A percentile compares a stretch with the other conserved stretches of the same genome.
These are phyloP conservation scores for Colletotrichum spaethianum DNA, from an alignment of 2,329 filamentous ascomycete genomes.

Conservation along the genomic window DNA sequence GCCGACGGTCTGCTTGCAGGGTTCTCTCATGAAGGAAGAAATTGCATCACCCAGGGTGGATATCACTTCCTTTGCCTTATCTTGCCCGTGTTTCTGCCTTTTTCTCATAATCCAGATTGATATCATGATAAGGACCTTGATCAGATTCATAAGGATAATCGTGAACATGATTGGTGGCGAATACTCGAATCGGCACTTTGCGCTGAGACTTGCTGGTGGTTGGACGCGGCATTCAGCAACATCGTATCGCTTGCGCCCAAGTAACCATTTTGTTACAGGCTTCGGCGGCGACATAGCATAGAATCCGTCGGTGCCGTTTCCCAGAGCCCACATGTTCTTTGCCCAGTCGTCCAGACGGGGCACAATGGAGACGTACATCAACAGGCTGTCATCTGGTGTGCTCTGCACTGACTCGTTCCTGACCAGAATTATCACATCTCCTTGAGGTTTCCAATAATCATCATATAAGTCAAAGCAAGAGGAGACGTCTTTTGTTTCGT, in stretches of 20 bases:
- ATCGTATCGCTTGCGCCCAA: conserved; percentile 5
- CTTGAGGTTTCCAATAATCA: conserved; percentile 15
- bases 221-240: conserved; percentile 1
- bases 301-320: conserved; percentile 10
- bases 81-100: not conserved
- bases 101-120: conserved; percentile 12
- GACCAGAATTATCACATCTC: conserved; percentile 2
- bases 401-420: conserved; percentile 13
- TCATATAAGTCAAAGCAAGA: conserved; percentile 14
- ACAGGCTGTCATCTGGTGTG: conserved; percentile 4
- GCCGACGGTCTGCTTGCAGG: not conserved
- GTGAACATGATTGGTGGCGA: conserved; percentile 10
- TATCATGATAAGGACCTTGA: conserved; percentile 9
- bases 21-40: conserved; percentile 16
- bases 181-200: not conserved
- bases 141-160: conserved; percentile 8
- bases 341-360: conserved; percentile 15
- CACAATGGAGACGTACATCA: conserved; percentile 25
- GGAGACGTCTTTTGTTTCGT: not conserved
- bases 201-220: not conserved
- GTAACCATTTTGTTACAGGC: conserved; percentile 7
- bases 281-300: conserved; percentile 1
- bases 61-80: not conserved
- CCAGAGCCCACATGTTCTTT: conserved; percentile 26
- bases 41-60: conserved; percentile 16